phyloP scores from a whole-genome alignment of 2,329 filamentous ascomycete species.

The Epichloe festucae region DNA sequence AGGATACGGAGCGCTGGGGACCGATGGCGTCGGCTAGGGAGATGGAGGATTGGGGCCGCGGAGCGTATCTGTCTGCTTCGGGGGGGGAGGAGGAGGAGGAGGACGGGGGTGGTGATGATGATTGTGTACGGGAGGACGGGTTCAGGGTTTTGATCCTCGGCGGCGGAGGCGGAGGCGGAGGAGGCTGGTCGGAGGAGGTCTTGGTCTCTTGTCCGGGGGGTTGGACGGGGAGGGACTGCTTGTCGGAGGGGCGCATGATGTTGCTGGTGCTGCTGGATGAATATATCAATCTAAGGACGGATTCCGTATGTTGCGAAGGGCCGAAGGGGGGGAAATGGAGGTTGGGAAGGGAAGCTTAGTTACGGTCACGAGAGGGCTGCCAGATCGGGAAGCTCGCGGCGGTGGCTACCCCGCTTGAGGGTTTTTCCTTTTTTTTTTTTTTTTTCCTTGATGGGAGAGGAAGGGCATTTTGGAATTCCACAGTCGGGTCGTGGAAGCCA shows the following conservation, averaged over 20 bases:
- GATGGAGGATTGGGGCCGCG: conserved; percentile 29
- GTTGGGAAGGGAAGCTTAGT: background rate
- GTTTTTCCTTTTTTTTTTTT: background rate
- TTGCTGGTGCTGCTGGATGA: no score
- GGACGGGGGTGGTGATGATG: conserved; percentile 5
- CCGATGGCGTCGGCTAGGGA: conserved; percentile 78
- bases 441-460: background rate
- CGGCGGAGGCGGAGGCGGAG: background rate
- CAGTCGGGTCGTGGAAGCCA: background rate
- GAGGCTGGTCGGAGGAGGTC: background rate
- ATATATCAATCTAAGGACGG: background rate
- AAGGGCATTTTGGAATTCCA: background rate
- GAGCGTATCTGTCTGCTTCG: background rate
- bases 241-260: background rate
- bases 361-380: background rate
- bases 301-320: no score
- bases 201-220: background rate
- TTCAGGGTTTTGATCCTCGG: conserved; percentile 3
- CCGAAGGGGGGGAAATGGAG: background rate
- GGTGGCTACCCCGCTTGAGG: background rate
- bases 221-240: background rate
- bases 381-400: background rate
- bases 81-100: conserved; percentile 6
- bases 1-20: conserved; percentile 63
- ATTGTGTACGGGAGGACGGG: background rate